phyloP scores from a whole-genome alignment of 116 monocot genomes.

The Thalassia testudinum region DNA sequence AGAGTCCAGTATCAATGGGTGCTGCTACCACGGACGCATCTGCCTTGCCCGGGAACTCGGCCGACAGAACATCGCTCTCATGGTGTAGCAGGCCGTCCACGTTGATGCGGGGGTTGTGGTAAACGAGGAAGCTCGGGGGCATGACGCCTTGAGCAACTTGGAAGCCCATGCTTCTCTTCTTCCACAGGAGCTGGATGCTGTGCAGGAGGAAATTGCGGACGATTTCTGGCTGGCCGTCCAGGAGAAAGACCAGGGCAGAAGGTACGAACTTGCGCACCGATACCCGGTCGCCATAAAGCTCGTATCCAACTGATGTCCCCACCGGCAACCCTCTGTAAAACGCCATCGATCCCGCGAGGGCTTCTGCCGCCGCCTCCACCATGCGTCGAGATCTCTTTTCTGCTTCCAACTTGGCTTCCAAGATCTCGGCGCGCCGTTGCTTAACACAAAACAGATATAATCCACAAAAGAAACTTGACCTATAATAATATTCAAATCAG shows the following conservation, averaged over 20 bases:
- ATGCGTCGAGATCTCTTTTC: no score
- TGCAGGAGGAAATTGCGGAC: slow-evolving; percentile 76
- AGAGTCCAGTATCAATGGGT: slow-evolving; percentile 4
- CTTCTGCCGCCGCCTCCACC: no score
- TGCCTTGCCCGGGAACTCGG: slow-evolving; percentile 1
- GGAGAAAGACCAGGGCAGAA: slow-evolving; percentile 54
- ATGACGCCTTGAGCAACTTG: slow-evolving; percentile 2
- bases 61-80: neutral
- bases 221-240: slow-evolving; percentile 61
- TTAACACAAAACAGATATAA: no score
- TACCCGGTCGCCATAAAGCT: slow-evolving; percentile 19
- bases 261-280: slow-evolving; percentile 83
- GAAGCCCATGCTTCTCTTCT: slow-evolving; percentile 2
- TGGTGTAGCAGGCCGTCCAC: no score
- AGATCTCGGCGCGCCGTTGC: no score
- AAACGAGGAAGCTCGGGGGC: slow-evolving; percentile 7
- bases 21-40: neutral
- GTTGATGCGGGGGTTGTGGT: neutral
- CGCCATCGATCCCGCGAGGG: no score
- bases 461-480: no score
- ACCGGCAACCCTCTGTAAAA: no score
- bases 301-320: no score
- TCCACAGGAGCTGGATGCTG: slow-evolving; percentile 66
- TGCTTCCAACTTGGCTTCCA: no score
- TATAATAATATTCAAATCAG: no score